Base-by-base conservation (phyloP, 257 asterid genomes). In the Voacanga thouarsii region DNA sequence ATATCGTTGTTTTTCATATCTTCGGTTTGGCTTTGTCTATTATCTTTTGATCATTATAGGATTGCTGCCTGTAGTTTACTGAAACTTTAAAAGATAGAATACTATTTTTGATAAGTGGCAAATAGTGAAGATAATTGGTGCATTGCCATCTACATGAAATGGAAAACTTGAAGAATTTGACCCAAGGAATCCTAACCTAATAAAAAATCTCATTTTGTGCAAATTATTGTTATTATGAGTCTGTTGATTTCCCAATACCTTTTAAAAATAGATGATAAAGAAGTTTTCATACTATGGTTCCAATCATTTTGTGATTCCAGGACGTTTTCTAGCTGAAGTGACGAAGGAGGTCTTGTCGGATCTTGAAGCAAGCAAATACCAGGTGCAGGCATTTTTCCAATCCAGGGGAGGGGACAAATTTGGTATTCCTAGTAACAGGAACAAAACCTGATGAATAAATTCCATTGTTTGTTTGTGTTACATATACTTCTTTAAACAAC, bases 291-390 rank as follows among this genome's bases (percentile, higher is more conserved):
- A 12, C 26, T 45, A 12, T 18, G 16, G 15, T 78, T 33, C 57
- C 53, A 33, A 43, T 47, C 7, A 45, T 80, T 75, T 65, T 69
- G 23, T 79, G 55, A 57, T 68, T 75, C 61, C 91, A 94, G 98
- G 98, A 77, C 96, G 98, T 81, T 94, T 89, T 88, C 80, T 92
- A 78, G 97, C 96, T 78, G 98, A 94, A 82, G 89, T 94, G 81
- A 92, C 96, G 33, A 94, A 94, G 85, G 93, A 94, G 87, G 96
- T 92, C 82, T 83, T 92, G 63, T 87, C 80, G 72, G 98, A 94
- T 85, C 91, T 94, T 76, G 96, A 91, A 89, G 95, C 94, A 56
- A 92, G 98, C 83, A 94, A 92, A 92, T 94, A 90, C 87, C 97
- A 93, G 92, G 98, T 90, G 51, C 45, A 73, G 57, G 72, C 67